A percentile compares a stretch with the other conserved stretches of the same genome.
Conservation (phyloP, 2,329 filamentous ascomycete species). For the Trichoderma polysporum region DNA sequence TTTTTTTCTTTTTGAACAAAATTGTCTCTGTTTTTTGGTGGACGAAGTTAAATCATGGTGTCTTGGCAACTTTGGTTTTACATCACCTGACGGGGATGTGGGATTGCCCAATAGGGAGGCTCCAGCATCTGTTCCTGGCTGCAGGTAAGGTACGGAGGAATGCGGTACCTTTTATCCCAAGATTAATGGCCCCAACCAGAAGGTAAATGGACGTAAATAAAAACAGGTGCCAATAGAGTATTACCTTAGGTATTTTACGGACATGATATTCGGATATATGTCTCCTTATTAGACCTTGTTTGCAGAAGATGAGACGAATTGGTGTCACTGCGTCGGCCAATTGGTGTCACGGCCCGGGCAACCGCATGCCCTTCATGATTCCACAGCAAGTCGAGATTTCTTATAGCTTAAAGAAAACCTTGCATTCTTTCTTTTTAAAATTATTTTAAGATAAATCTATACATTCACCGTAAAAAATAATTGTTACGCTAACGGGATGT, state of each 20-base stretch:
- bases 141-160: background rate
- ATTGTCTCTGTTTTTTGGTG: background rate
- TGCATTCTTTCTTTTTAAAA: too few species aligned
- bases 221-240: background rate
- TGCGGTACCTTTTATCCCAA: background rate
- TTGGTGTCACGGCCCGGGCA: background rate
- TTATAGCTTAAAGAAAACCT: background rate
- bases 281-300: too few species aligned
- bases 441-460: too few species aligned
- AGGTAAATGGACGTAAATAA: background rate
- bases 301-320: background rate
- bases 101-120: too few species aligned
- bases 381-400: background rate
- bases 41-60: background rate
- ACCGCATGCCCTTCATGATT: background rate
- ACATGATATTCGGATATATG: background rate
- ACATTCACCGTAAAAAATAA: too few species aligned
- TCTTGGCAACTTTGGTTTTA: background rate
- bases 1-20: background rate
- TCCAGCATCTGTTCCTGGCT: background rate
- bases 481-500: too few species aligned
- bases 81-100: constrained; percentile 2
- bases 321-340: background rate
- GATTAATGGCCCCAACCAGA: background rate
- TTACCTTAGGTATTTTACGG: background rate